Base-by-base conservation (phyloP, 176 grass and related monocot species). In the Carex pumila region DNA sequence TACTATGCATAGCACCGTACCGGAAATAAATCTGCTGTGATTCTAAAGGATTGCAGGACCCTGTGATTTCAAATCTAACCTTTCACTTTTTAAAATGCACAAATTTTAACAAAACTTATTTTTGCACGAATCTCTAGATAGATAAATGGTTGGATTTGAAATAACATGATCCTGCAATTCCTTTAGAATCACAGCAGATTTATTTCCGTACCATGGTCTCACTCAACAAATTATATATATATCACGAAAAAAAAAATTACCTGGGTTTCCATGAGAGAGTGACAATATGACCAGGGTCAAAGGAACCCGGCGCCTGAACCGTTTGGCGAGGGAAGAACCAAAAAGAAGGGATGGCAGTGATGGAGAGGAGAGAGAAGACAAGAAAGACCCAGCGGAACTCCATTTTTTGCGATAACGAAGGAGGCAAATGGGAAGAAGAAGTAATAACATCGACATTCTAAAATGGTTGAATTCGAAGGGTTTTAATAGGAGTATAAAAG, bases 301-400 rank as follows among this genome's bases (percentile, higher is more conserved):
- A 76, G 11, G 72, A 76, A 47, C 12, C 17, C 56, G 57, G 56
- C 57, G 13, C 36, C 57, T n/a, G 57, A 81, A 81, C 34, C 14
- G 71, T 69, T 12, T 64, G 83, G 14, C 71, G 21, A 36, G 71
- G 71, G 45, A 59, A 52, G 17, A 71, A 80, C 54, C 88, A 81
- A n/a, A 88, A 47, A 78, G 49, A 68, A 78, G 85, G 84, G 17
- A 86, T 30, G 61, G 79, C 83, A 6, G 90, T 86, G 65, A 61
- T 78, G 7, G 80, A 66, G 15, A 89, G 79, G 11, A 86, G 80
- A 65, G 84, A 34, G 9, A 91, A 47, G 19, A 30, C n/a, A 11
- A 91, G 71, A 77, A 88, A 70, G 11, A 61, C 75, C 64, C 63
- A 59, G 55, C 84, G 89, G 34, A 83, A 68, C 54, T 71, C 67